Percentiles rank a stretch among this genome's conserved stretches.
Evolutionary conservation across 495 filamentous ascomycete species (phyloP).

Genomic region (Daldinia grandis): DNA sequence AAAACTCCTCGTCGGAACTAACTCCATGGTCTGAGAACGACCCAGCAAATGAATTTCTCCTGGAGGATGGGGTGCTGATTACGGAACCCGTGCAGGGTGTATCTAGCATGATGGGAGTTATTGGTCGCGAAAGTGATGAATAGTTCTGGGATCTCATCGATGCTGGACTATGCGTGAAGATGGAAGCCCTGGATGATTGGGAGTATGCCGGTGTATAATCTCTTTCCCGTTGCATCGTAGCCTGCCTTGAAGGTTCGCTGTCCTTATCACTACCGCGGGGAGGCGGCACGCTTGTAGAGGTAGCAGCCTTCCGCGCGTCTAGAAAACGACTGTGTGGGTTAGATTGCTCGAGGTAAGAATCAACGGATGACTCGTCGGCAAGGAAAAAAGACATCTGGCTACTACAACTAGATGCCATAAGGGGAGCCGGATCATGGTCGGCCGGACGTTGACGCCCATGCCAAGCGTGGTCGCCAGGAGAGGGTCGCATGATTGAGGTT

Average conservation of each 20-base stretch:
- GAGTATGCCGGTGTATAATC: conserved; percentile 33
- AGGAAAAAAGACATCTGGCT: conserved; percentile 65
- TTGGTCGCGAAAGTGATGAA: conserved; percentile 56
- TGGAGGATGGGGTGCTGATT: conserved; percentile 59
- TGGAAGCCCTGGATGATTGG: conserved; percentile 31
- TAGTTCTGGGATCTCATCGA: conserved; percentile 43
- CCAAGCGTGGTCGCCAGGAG: conserved; percentile 50
- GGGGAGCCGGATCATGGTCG: conserved; percentile 43
- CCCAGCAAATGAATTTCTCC: conserved; percentile 60
- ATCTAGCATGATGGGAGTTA: conserved; percentile 63
- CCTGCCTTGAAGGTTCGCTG: conserved; percentile 14
- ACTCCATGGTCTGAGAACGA: conserved; percentile 61
- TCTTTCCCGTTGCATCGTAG: conserved; percentile 16
- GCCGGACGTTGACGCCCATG: conserved; percentile 45
- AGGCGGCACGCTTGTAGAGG: conserved; percentile 12
- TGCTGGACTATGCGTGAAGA: conserved; percentile 42
- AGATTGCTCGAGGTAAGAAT: conserved; percentile 50
- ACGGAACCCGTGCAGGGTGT: conserved; percentile 60
- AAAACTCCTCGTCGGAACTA: conserved; percentile 62
- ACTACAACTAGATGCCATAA: conserved; percentile 33
- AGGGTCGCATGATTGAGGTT: conserved; percentile 50
- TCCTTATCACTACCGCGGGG: conserved; percentile 36
- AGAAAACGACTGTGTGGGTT: conserved; percentile 44
- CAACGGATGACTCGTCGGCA: conserved; percentile 62
- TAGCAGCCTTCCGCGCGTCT: conserved; percentile 47